Base-by-base conservation (phyloP, 257 asterid genomes). In the Solanum chaucha region DNA sequence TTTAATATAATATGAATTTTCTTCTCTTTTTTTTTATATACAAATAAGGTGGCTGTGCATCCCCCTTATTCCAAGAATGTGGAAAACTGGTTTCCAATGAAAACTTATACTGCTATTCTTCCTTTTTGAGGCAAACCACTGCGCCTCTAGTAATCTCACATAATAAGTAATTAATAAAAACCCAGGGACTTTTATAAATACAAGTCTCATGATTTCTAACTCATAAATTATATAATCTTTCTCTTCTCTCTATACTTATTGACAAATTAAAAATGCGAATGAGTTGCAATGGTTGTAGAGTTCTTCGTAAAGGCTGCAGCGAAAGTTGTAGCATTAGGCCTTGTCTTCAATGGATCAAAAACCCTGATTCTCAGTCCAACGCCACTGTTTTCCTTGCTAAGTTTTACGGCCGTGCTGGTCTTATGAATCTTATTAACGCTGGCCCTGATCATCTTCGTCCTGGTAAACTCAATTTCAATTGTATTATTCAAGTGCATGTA, bases 201-300 rank as follows among this genome's bases (percentile, higher is more conserved):
- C 14, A 46, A 28, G 68, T 41, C 73, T 41, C 38, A 11, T 72
- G 19, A 40, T 24, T 64, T 46, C 74, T 36, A n/a, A 70, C 36
- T 40, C 68, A n/a, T 14, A 46, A 32, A 48, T n/a, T n/a, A 28
- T 67, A 26, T 64, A 24, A 30, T 55, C n/a, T 34, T 8, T 81
- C 8, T 82, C 3, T 44, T 40, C 48, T 81, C 74, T 64, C 74
- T 75, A 3, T 20, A 26, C 20, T 67, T 26, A 65, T 2, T 32
- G 36, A 87, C 10, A 15, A 51, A 51, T 51, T 51, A 51, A 73
- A 73, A 86, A 95, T 93, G 98, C 93, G 94, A 77, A 89, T 94
- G 94, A 96, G 99, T 86, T 96, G 99, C 84, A 96, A 95, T 86
- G 99, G 99, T 80, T 96, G 98, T 75, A 90, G 99, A 80, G 98